A percentile compares a stretch with the other conserved stretches of the same genome.
Evolutionary conservation across 352 stramenopile genomes (phyloP).

Genomic region (Phytophthora cactorum): DNA sequence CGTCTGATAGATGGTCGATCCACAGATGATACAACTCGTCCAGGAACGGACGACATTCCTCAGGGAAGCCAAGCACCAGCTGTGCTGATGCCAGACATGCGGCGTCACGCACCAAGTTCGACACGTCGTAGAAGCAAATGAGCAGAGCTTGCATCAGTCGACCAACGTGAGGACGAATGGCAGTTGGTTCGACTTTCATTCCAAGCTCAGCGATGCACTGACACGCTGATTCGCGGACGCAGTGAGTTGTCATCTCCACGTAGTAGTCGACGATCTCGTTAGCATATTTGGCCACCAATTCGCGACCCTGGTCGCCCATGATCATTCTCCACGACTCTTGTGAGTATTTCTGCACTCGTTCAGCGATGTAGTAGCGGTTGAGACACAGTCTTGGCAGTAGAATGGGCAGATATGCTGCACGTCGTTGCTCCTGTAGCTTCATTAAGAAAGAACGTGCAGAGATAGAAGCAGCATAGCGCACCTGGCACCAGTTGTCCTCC

Average conservation of each 20-base stretch:
- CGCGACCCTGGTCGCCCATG: constrained; percentile 82
- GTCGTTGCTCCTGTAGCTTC: constrained; percentile 68
- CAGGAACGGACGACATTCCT: constrained; percentile 90
- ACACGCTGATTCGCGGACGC: constrained; percentile 95
- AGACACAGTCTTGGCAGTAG: constrained; percentile 95
- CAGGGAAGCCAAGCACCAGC: constrained; percentile 81
- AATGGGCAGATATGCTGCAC: constrained; percentile 68
- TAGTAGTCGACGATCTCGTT: constrained; percentile 95
- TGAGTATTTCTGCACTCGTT: constrained; percentile 96
- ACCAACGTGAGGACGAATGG: constrained; percentile 73
- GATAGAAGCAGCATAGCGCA: constrained; percentile 95
- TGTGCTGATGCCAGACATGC: constrained; percentile 91
- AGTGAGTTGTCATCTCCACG: constrained; percentile 95
- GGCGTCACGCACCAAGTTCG: constrained; percentile 96
- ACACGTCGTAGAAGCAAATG: constrained; percentile 97
- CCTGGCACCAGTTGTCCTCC: constrained; percentile 98
- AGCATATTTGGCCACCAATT: constrained; percentile 88
- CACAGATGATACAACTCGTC: constrained; percentile 89
- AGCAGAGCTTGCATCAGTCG: constrained; percentile 88
- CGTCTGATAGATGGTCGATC: constrained; percentile 96
- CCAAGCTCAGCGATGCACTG: constrained; percentile 96
- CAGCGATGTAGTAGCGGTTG: constrained; percentile 97
- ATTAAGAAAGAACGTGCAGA: constrained; percentile 88
- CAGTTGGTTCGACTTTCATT: constrained; percentile 82
- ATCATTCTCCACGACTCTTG: constrained; percentile 96